phyloP scores from a whole-genome alignment of 176 grass and related monocot genomes.

The Saccharum officinarum region DNA sequence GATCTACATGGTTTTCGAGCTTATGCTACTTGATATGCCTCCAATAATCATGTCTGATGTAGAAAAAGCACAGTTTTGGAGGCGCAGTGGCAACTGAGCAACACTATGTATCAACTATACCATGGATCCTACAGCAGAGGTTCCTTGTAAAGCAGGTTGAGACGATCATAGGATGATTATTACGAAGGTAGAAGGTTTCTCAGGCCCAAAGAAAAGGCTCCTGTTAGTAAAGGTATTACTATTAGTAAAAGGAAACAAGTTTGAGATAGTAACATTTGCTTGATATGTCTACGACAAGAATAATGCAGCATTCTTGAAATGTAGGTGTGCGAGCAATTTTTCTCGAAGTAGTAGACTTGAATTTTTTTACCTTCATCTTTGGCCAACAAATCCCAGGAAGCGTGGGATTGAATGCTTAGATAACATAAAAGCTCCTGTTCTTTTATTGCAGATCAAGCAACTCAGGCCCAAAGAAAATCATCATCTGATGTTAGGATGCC shows the following conservation, averaged over 20 bases:
- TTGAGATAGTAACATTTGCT: neutral
- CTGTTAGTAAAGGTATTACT: no score
- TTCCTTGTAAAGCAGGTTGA: constrained; percentile 3
- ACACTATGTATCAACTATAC: neutral
- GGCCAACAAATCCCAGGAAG: neutral
- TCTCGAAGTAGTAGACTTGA: neutral
- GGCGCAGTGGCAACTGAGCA: neutral
- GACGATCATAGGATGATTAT: neutral
- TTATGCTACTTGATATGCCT: constrained; percentile 25
- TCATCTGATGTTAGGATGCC: neutral
- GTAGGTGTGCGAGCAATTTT: neutral
- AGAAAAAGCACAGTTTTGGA: constrained; percentile 2
- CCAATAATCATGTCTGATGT: neutral
- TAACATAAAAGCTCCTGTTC: neutral
- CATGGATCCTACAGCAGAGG: neutral
- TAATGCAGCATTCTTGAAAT: neutral
- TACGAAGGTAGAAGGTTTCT: neutral
- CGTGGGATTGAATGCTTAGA: neutral
- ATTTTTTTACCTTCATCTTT: neutral
- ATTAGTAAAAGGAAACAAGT: neutral
- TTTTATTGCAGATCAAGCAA: neutral
- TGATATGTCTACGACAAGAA: constrained; percentile 3
- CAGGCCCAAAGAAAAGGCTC: neutral
- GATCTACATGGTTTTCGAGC: constrained; percentile 34
- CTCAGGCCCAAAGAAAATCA: neutral